phyloP scores from a whole-genome alignment of 1,284 basidiomycete species.

The Coniferiporia weirii region DNA sequence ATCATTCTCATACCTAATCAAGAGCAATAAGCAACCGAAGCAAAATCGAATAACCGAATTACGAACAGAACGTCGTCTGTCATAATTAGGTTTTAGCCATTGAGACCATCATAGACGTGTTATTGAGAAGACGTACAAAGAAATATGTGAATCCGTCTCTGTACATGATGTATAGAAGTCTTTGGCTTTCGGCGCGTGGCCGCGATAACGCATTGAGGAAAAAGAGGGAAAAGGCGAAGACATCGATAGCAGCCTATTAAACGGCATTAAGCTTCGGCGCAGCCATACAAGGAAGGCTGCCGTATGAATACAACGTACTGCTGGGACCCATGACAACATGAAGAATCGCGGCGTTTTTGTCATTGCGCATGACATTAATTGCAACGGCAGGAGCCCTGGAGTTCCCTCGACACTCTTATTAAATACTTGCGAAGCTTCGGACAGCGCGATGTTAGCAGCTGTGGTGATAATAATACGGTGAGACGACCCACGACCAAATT shows the following conservation, averaged over 20 bases:
- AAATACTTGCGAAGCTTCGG: too few species aligned
- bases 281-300: too few species aligned
- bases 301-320: too few species aligned
- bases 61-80: background rate
- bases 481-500: background rate
- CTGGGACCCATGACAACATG: too few species aligned
- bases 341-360: too few species aligned
- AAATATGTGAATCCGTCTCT: conserved; percentile 2
- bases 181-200: background rate
- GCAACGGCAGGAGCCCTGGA: too few species aligned
- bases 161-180: background rate
- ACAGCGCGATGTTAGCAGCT: too few species aligned
- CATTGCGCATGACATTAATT: too few species aligned
- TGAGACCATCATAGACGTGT: background rate
- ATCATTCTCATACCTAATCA: background rate
- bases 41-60: background rate
- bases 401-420: too few species aligned
- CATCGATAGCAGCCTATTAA: background rate
- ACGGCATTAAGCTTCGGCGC: background rate
- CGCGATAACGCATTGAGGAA: background rate
- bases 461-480: too few species aligned
- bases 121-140: background rate
- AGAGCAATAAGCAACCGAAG: background rate
- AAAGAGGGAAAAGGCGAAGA: background rate
- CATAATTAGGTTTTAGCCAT: background rate